Evolutionary conservation across 2,329 filamentous ascomycete genomes (phyloP).

Genomic region (Cordyceps sp.): DNA sequence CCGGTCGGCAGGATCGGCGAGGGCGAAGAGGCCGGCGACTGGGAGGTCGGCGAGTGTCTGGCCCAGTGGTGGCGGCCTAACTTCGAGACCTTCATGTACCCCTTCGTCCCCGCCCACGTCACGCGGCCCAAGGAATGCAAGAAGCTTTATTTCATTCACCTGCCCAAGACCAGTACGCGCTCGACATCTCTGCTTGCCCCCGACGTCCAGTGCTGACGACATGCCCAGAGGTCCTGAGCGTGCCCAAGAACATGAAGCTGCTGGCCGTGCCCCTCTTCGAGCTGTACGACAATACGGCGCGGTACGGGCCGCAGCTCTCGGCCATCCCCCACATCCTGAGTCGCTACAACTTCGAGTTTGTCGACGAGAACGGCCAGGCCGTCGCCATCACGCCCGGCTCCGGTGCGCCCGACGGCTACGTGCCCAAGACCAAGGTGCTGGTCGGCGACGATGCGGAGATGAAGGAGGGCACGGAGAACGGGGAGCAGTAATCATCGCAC

Average conservation of each 20-base stretch:
- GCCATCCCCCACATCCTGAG: constrained; percentile 92
- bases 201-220: constrained; percentile 1
- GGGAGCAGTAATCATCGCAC: constrained; percentile 11
- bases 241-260: constrained; percentile 99
- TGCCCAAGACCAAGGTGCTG: constrained; percentile 49
- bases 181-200: neutral
- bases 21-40: constrained; percentile 70
- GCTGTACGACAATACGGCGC: constrained; percentile 89
- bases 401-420: constrained; percentile 36
- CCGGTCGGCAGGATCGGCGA: constrained; percentile 78
- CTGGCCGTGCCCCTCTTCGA: constrained; percentile 94
- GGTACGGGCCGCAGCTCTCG: constrained; percentile 90
- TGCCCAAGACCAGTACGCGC: constrained; percentile 70
- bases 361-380: constrained; percentile 81
- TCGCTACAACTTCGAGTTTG: constrained; percentile 93
- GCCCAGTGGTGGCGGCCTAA: constrained; percentile 99
- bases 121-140: constrained; percentile 97
- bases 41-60: constrained; percentile 86
- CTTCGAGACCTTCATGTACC: constrained; percentile 99
- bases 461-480: constrained; percentile 36
- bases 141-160: constrained; percentile 93
- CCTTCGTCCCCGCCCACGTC: constrained; percentile 90
- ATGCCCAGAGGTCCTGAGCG: constrained; percentile 67
- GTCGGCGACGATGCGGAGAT: constrained; percentile 46
- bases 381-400: constrained; percentile 70